Evolutionary conservation across 192 early-diverging fungal genomes (phyloP).

Genomic region (Globomyces pollinis-pini): DNA sequence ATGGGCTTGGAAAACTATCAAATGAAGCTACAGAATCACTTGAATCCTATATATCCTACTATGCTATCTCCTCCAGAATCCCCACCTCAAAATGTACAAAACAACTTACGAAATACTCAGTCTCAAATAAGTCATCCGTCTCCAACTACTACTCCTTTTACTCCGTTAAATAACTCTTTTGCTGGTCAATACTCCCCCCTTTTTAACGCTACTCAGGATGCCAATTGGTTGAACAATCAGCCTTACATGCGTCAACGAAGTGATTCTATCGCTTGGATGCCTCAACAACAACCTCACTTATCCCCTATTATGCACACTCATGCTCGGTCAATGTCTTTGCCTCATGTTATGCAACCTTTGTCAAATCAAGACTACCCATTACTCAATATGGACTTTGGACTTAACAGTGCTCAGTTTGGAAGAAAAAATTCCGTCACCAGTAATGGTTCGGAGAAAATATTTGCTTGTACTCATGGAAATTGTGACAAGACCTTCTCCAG

Average conservation of each 20-base stretch:
- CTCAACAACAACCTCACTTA: no score
- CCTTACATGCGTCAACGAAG: not conserved
- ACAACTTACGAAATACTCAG: not conserved
- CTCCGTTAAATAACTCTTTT: not conserved
- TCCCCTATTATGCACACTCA: no score
- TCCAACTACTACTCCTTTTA: no score
- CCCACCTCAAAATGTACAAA: no score
- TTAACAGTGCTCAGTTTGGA: not conserved
- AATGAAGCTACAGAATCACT: no score
- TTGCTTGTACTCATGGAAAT: constrained; percentile 31
- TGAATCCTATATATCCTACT: no score
- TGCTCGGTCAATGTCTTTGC: constrained; percentile 1
- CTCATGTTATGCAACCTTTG: not conserved
- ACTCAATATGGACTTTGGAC: not conserved
- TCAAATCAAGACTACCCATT: not conserved
- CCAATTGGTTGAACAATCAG: no score
- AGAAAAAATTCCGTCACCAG: not conserved
- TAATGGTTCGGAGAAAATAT: constrained; percentile 6
- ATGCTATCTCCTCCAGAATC: constrained; percentile 10
- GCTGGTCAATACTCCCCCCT: not conserved
- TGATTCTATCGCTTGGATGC: not conserved
- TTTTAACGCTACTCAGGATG: no score
- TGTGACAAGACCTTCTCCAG: constrained; percentile 67
- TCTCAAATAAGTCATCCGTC: no score
- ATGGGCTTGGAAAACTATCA: no score